Evolutionary conservation across 768 basidiomycete species (phyloP), one percentile per base, ranked within the genome.

Genomic region (Hebeloma cylindrosporum): DNA sequence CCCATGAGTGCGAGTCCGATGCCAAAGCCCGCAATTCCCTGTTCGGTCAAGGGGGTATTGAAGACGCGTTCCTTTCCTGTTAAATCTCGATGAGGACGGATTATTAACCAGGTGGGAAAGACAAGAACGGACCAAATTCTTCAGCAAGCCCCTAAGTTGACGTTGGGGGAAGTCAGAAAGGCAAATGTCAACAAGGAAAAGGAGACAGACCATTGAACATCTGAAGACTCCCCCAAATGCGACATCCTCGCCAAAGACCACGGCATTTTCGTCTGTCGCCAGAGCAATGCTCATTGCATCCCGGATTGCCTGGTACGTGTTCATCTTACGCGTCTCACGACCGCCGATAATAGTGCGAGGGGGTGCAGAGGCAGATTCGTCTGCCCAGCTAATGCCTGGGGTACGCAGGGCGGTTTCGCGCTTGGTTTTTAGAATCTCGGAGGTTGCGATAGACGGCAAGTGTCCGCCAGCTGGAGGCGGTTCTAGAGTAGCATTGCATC

Each of bases 221-320:
- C 93, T 77, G 57, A 97, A 97, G 10, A 97, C 93, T 3, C 93
- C 93, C 8, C 93, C 93, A 53, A 95, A 96, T 0, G 86, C 88
- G 35, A 97, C 91, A 51, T 93, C 89, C 59, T 88, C 85, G 5
- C 93, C 93, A 56, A 96, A 96, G 0, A 96, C 83, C 4, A 95
- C 82, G 2, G 94, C 85, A 40, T 70, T 86, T 40, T 91, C 88
- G 58, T 97, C 92, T 59, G 90, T 93, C 22, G 77, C 69, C 14
- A 97, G 66, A 4, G 89, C 88, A 47, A 88, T 91, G 45, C 91
- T 85, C 72, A 96, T 79, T 2, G 91, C 92, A 61, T 95, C 92
- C 35, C 94, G 77, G 10, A 97, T 79, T 1, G 94, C 89, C 61
- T 96, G 93, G 64, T 93, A 96, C 53, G 85, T 71, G 61, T 97